Conservation (phyloP, 495 filamentous ascomycete species). For the Thozetella sp. region DNA sequence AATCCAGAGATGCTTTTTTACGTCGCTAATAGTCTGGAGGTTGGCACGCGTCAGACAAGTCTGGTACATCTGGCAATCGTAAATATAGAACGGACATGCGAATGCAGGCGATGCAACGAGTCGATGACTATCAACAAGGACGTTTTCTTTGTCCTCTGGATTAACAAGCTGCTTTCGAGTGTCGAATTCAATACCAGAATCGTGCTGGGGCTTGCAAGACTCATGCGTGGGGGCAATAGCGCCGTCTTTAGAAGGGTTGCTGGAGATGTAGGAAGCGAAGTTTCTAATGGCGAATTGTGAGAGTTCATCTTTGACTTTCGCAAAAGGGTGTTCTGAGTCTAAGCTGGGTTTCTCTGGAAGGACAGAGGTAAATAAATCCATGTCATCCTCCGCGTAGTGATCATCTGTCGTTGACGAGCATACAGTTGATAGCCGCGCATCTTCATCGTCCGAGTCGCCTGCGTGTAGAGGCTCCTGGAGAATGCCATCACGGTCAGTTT, state of each 20-base stretch:
- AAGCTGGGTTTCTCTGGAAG: background rate
- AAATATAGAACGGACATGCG: background rate
- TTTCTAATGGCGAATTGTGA: background rate
- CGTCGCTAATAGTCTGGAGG: background rate
- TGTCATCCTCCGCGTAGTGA: background rate
- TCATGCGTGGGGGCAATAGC: background rate
- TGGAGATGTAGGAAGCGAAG: background rate
- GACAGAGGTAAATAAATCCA: background rate
- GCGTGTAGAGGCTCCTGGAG: background rate
- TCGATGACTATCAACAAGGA: background rate
- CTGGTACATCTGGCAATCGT: background rate
- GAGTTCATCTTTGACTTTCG: background rate
- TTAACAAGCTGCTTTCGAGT: background rate
- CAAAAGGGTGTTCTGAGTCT: background rate
- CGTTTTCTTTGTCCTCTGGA: background rate
- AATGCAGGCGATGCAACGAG: background rate
- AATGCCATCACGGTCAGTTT: no score
- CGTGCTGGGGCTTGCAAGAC: background rate
- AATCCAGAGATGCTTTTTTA: background rate
- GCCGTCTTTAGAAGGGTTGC: background rate
- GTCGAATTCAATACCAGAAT: background rate
- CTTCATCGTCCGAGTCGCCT: background rate
- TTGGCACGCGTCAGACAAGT: background rate
- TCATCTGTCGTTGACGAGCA: background rate
- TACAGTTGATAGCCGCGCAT: background rate